A percentile compares a stretch with the other conserved stretches of the same genome.
Conservation (phyloP, 805 yeast species). For the Candida qinlingensis region DNA sequence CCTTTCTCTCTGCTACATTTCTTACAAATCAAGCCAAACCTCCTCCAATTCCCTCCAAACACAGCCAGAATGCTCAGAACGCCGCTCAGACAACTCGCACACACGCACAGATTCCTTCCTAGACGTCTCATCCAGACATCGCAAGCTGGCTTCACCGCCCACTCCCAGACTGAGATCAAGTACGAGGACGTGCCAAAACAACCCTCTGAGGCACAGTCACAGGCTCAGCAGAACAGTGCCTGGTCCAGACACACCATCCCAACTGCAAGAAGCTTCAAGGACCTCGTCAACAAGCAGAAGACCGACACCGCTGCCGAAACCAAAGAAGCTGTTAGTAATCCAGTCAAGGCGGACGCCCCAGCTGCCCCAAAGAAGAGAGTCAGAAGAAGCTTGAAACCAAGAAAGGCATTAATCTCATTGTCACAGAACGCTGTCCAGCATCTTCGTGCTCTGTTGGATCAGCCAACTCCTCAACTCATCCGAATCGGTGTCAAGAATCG, state of each 20-base stretch:
- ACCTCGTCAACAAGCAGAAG: slow-evolving; percentile 17
- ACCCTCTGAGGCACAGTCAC: background rate
- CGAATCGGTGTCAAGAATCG: slow-evolving; percentile 92
- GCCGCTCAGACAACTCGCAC: background rate
- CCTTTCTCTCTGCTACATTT: too few species aligned
- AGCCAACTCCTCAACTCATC: slow-evolving; percentile 84
- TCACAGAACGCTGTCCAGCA: slow-evolving; percentile 74
- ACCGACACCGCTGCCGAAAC: slow-evolving; percentile 5
- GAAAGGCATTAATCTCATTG: slow-evolving; percentile 84
- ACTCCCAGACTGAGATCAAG: slow-evolving; percentile 8
- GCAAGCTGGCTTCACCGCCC: slow-evolving; percentile 4
- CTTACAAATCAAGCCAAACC: too few species aligned
- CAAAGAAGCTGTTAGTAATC: slow-evolving; percentile 8
- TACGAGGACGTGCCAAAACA: slow-evolving; percentile 5
- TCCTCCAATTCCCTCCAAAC: too few species aligned
- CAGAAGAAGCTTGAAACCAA: slow-evolving; percentile 72
- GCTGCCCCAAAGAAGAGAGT: slow-evolving; percentile 30
- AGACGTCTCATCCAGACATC: slow-evolving; percentile 6
- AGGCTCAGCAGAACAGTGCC: background rate
- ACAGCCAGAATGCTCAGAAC: background rate
- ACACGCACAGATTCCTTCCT: background rate
- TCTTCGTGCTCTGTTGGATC: slow-evolving; percentile 57
- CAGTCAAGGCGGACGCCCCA: slow-evolving; percentile 12
- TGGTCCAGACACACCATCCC: slow-evolving; percentile 27
- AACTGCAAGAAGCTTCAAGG: slow-evolving; percentile 24